Conservation (phyloP, 306 rosid genomes). For the Sicyos edulis region DNA sequence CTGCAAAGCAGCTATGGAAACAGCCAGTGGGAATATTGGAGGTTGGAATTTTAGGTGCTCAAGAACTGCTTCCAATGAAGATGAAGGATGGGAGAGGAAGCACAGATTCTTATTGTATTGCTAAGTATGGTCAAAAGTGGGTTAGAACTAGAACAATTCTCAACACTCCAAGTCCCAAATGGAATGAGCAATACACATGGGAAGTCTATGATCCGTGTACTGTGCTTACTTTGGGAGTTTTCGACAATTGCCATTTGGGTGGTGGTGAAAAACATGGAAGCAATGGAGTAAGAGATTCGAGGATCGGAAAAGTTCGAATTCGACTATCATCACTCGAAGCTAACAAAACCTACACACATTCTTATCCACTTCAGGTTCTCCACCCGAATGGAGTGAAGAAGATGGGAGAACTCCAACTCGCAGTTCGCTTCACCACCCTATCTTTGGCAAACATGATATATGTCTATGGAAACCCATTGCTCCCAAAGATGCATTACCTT, state of each 20-base stretch:
- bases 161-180: conserved; percentile 62
- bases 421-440: conserved; percentile 75
- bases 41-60: conserved; percentile 80
- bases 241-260: conserved; percentile 75
- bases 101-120: conserved; percentile 81
- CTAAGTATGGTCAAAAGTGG: conserved; percentile 92
- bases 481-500: conserved; percentile 92
- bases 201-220: conserved; percentile 94
- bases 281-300: conserved; percentile 44
- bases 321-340: conserved; percentile 86
- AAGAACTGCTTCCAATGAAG: conserved; percentile 91
- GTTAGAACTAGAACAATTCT: conserved; percentile 84
- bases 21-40: conserved; percentile 76
- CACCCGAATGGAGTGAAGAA: conserved; percentile 85
- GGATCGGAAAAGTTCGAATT: conserved; percentile 85
- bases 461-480: conserved; percentile 75
- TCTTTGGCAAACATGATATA: conserved; percentile 66
- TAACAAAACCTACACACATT: conserved; percentile 57
- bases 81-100: conserved; percentile 67
- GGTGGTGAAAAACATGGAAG: conserved; percentile 44
- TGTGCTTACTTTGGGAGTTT: conserved; percentile 73
- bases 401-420: conserved; percentile 88
- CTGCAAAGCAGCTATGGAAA: conserved; percentile 92
- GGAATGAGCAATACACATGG: conserved; percentile 98
- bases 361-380: conserved; percentile 73